Percentiles rank a stretch among this genome's conserved stretches.
phyloP scores from a whole-genome alignment of 192 early-diverging fungal species.

The Podila minutissima region DNA sequence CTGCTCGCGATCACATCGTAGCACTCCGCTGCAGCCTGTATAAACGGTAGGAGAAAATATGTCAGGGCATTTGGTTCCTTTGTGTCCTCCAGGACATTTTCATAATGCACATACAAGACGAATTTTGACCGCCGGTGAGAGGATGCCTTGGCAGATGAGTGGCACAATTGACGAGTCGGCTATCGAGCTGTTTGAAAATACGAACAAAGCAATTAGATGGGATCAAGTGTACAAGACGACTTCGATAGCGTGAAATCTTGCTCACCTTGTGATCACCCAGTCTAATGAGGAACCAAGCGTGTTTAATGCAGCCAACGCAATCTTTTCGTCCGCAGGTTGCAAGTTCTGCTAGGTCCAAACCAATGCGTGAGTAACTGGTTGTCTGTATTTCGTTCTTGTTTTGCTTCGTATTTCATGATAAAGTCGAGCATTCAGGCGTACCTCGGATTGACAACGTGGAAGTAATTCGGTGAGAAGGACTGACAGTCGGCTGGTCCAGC shows the following conservation, averaged over 20 bases:
- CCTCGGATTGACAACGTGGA: constrained; percentile 22
- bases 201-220: neutral
- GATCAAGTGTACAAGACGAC: neutral
- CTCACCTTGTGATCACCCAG: constrained; percentile 27
- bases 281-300: constrained; percentile 13
- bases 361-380: too few relatives aligned
- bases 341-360: constrained; percentile 6
- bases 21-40: constrained; percentile 60
- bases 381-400: too few relatives aligned
- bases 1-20: constrained; percentile 54
- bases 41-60: too few relatives aligned
- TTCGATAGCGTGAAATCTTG: neutral
- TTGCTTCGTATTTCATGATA: too few relatives aligned
- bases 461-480: constrained; percentile 39
- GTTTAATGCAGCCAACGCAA: constrained; percentile 20
- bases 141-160: constrained; percentile 30
- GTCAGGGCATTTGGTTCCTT: too few relatives aligned
- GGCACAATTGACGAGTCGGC: constrained; percentile 2
- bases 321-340: constrained; percentile 28
- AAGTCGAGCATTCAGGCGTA: neutral
- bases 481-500: constrained; percentile 63
- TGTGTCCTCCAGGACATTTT: too few relatives aligned
- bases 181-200: constrained; percentile 15
- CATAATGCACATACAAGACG: constrained; percentile 27
- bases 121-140: constrained; percentile 36